Evolutionary conservation across 176 grass and related monocot species (phyloP), one percentile per base, ranked within the genome.

Genomic region (Saccharum officinarum): DNA sequence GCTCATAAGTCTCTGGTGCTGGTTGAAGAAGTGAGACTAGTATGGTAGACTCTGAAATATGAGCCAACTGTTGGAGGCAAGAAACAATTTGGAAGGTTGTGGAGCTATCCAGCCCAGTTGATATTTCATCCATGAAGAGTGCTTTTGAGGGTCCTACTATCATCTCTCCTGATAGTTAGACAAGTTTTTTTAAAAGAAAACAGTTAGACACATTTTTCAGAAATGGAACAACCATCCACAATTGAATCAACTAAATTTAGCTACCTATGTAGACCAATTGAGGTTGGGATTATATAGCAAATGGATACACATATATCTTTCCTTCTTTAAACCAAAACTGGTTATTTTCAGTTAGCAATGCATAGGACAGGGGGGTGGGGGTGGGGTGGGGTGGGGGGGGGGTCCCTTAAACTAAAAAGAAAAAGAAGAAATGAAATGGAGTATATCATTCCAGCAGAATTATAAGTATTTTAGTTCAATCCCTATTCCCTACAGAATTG

Each of bases 101-200:
- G 25, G 92, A 89, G 75, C 92, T 94, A 23, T 97, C 95, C 52
- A 97, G 66, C 42, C 95, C 92, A 47, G 90, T 92, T 83, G 95
- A 97, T 82, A 97, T 97, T 86, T 97, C 95, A 87, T 97, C 95
- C 95, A 97, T 97, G 57, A 97, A 89, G 33, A 97, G 88, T 14
- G 81, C 90, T 81, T 83, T 97, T 76, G 88, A 90, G 15, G 95
- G 95, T 17, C 95, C 92, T 22, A 94, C 87, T 84, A 97, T 91
- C 88, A 97, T 93, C 86, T 97, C 95, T 54, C 90, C n/a, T n/a
- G n/a, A n/a, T n/a, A n/a, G n/a, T 90, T 72, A 40, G 62, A 85
- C 3, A 79, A 34, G 20, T n/a, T n/a, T 54, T 55, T 22, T 55
- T 55, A 22, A 49, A 49, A 49, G 12, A 49, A 49, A 59, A 36